Evolutionary conservation across 352 stramenopile species (phyloP).

Genomic region (Blastocystis sp.): DNA sequence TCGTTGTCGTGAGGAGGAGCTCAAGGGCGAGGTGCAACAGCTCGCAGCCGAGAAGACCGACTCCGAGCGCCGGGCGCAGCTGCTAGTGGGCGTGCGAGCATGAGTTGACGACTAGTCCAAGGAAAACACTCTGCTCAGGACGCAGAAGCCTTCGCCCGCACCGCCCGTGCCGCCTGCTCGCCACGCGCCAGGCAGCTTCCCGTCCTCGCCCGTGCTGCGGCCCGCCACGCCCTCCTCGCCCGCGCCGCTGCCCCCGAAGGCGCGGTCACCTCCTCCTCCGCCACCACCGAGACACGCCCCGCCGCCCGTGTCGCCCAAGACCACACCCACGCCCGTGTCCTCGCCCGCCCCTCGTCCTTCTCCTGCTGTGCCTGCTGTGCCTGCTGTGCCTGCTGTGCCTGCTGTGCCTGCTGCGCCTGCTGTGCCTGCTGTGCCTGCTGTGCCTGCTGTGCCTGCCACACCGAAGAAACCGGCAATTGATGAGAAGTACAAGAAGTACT

Average conservation of each 20-base stretch:
- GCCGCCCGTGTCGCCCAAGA: too few relatives aligned
- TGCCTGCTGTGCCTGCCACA: too few relatives aligned
- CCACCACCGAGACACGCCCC: conserved; percentile 78
- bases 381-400: too few relatives aligned
- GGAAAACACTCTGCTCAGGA: neutral
- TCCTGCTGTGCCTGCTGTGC: too few relatives aligned
- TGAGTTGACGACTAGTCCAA: neutral
- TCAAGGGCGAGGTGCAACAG: neutral
- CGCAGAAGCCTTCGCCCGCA: neutral
- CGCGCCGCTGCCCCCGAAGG: neutral
- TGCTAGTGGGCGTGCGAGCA: neutral
- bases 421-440: too few relatives aligned
- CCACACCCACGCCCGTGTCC: too few relatives aligned
- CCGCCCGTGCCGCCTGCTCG: too few relatives aligned
- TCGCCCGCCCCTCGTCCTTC: too few relatives aligned
- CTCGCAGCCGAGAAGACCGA: conserved; percentile 72
- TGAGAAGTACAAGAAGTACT: conserved; percentile 76
- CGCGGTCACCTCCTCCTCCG: conserved; percentile 75
- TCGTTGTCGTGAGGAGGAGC: conserved; percentile 40
- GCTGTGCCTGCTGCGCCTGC: too few relatives aligned
- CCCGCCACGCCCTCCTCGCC: neutral
- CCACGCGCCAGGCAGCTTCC: too few relatives aligned
- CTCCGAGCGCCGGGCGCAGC: conserved; percentile 11
- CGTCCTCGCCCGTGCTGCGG: too few relatives aligned
- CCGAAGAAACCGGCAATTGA: conserved; percentile 71